Evolutionary conservation across 2,329 filamentous ascomycete genomes (phyloP).

Genomic region (Cytospora chrysosperma): DNA sequence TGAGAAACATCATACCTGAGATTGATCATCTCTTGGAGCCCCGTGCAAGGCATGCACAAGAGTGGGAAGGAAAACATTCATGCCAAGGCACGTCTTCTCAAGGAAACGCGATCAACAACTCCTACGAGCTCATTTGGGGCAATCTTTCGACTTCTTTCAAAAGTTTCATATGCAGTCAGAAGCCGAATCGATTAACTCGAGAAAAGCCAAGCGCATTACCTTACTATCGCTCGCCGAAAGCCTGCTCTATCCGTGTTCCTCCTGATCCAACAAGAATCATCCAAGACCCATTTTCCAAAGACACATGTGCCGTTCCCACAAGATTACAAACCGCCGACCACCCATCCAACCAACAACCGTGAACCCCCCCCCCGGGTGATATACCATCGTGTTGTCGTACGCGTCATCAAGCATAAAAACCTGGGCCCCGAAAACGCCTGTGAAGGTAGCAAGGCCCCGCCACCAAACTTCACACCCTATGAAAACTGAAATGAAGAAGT

Average conservation of each 20-base stretch:
- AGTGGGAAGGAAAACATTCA: too few relatives aligned
- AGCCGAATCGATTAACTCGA: conserved; percentile 5
- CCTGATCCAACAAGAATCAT: conserved; percentile 1
- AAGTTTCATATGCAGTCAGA: background rate
- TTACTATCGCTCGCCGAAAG: background rate
- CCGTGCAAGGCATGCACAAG: too few relatives aligned
- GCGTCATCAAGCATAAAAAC: conserved; percentile 16
- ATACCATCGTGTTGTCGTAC: conserved; percentile 19
- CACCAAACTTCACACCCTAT: conserved; percentile 1
- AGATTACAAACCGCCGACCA: conserved; percentile 6
- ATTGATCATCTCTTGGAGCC: too few relatives aligned
- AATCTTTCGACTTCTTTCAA: background rate
- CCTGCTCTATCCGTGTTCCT: background rate
- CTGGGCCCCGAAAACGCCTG: conserved; percentile 14
- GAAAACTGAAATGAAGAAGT: conserved; percentile 5
- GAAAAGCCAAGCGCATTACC: background rate
- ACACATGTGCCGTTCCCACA: conserved; percentile 11
- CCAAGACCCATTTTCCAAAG: conserved; percentile 13
- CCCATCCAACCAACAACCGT: background rate
- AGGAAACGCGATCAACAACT: background rate
- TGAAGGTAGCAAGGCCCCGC: background rate
- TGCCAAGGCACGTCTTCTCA: background rate
- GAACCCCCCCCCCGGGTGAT: background rate
- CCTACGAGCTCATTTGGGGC: too few relatives aligned
- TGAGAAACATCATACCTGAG: too few relatives aligned